Evolutionary conservation across 768 basidiomycete species (phyloP), one percentile per base, ranked within the genome.

Genomic region (Lactifluus hygrophoroides): DNA sequence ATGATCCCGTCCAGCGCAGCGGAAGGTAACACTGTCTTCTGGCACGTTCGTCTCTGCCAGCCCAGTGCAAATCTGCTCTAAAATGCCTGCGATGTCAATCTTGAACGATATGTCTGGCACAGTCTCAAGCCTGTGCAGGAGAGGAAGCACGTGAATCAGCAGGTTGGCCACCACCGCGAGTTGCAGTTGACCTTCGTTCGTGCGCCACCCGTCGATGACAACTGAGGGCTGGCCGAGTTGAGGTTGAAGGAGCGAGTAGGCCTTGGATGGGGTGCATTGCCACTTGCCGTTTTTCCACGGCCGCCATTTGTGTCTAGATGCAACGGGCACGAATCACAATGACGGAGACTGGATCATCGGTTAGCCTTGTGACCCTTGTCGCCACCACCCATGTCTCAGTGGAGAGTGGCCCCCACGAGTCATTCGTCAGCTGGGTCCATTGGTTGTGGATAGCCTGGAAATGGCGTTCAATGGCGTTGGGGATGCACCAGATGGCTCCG

Each of bases 1-100:
- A 61, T 83, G 80, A 3, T 88, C 90, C 95, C 96, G 98, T 17
- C 95, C 94, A n/a, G n/a, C n/a, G n/a, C n/a, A n/a, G n/a, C n/a
- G n/a, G n/a, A n/a, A n/a, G n/a, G n/a, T n/a, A n/a, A n/a, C n/a
- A n/a, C n/a, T n/a, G n/a, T n/a, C n/a, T n/a, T n/a, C n/a, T n/a
- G n/a, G n/a, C n/a, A n/a, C n/a, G n/a, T n/a, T n/a, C n/a, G n/a
- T n/a, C n/a, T n/a, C n/a, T n/a, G n/a, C n/a, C n/a, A n/a, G n/a
- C n/a, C n/a, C n/a, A n/a, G n/a, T n/a, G n/a, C n/a, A n/a, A n/a
- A n/a, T n/a, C n/a, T n/a, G n/a, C n/a, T n/a, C n/a, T n/a, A n/a
- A n/a, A n/a, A n/a, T n/a, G n/a, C n/a, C n/a, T n/a, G 32, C 10
- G 32, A 32, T 32, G 32, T 32, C 10, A 10, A 32, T 32, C 32